Evolutionary conservation across 2,329 filamentous ascomycete genomes (phyloP), one percentile per base, ranked within the genome.

Genomic region (Rutstroemia sp.): DNA sequence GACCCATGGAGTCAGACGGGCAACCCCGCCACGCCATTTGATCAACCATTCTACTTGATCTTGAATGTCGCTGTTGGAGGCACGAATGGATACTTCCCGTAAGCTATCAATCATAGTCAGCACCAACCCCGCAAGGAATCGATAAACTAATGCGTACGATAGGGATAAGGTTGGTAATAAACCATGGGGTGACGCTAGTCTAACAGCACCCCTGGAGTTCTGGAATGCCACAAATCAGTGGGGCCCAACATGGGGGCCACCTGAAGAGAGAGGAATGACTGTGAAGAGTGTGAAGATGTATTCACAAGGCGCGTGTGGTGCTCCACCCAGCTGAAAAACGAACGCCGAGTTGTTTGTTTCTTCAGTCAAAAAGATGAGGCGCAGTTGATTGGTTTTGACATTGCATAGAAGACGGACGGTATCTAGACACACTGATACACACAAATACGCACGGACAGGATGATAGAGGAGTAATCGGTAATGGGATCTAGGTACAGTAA

Each of bases 51-150:
- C 61, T 78, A 76, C 59, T 68, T 80, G 16, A 75, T 79, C 38
- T 64, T 80, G 25, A 78, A 78, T 60, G 76, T 80, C 1, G 77
- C 77, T 0, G 75, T 79, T 36, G 78, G 78, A 2, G 68, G 70
- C 40, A 74, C 67, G 6, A 78, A 76, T 55, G 76, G 76, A 16
- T 79, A 73, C 69, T 80, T 79, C 63, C 62, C 65, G 68, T 73
- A 64, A 61, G 71, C 66, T 47, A 19, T 38, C 14, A 27, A 34
- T 42, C 17, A 27, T 14, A 40, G 19, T 21, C 25, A 7, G 4
- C 6, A 21, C n/a, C 14, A 2, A 27, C 8, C 30, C 1, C 14
- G 4, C 14, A 40, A 5, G 36, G 16, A 51, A 10, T n/a, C 12
- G n/a, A 51, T 34, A 40, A 19, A 25, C 56, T 67, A 50, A 62